These are phyloP conservation scores for Hypoxylon sp. DNA, from an alignment of 2,329 filamentous ascomycete genomes.

Conservation along the genomic window DNA sequence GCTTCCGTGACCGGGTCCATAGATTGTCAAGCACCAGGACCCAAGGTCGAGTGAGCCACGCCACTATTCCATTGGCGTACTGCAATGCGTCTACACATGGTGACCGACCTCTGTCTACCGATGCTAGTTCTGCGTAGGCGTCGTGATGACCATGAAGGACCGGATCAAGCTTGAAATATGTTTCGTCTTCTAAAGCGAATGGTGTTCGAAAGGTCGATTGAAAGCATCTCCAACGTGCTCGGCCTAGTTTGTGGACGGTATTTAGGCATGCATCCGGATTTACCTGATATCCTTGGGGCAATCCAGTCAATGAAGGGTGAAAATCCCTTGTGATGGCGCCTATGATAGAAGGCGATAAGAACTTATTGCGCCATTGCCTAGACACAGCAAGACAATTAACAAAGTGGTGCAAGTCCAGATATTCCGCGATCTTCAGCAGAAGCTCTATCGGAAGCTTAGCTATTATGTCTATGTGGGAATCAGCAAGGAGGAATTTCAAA, in stretches of 20 bases:
- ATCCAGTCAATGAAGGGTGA: slow-evolving; percentile 39
- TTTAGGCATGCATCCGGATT: slow-evolving; percentile 11
- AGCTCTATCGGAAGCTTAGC: slow-evolving; percentile 40
- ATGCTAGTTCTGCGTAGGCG: no score
- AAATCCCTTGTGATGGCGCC: slow-evolving; percentile 7
- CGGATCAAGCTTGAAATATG: slow-evolving; percentile 29
- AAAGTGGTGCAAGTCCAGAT: slow-evolving; percentile 31
- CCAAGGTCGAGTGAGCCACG: slow-evolving; percentile 21
- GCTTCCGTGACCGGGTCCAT: slow-evolving; percentile 32
- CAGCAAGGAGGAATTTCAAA: slow-evolving; percentile 33
- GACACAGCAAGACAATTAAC: slow-evolving; percentile 38
- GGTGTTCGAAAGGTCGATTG: neutral
- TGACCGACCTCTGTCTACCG: no score
- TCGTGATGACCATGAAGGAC: slow-evolving; percentile 16
- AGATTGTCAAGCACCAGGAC: slow-evolving; percentile 36
- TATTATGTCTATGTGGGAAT: slow-evolving; percentile 28
- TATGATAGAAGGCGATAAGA: slow-evolving; percentile 36
- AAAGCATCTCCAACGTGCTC: neutral
- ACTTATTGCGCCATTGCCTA: slow-evolving; percentile 37
- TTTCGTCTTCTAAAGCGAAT: slow-evolving; percentile 22
- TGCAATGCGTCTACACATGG: neutral
- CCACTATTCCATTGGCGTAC: slow-evolving; percentile 39
- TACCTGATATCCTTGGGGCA: no score
- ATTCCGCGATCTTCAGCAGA: slow-evolving; percentile 25
- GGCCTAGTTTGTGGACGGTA: slow-evolving; percentile 20